Evolutionary conservation across 805 yeast genomes (phyloP).

Genomic region (Candida montana): DNA sequence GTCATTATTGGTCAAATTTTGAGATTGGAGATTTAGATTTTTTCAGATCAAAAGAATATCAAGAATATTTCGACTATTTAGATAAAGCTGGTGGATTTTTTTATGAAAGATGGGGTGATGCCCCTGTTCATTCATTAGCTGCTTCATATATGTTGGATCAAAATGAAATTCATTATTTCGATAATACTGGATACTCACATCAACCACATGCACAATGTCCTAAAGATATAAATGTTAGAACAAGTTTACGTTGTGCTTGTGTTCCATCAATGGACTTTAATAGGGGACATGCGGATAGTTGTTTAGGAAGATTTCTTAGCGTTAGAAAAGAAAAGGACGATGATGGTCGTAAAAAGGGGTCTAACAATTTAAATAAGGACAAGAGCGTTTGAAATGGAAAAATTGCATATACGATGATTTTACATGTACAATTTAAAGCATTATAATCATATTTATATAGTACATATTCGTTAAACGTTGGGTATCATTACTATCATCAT

Average conservation of each 20-base stretch:
- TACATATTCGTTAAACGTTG: not conserved
- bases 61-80: conserved; percentile 53
- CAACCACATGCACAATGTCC: conserved; percentile 56
- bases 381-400: too few relatives aligned
- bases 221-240: conserved; percentile 37
- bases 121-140: conserved; percentile 82
- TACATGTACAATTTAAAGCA: too few relatives aligned
- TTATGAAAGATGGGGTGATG: conserved; percentile 93
- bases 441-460: too few relatives aligned
- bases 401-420: too few relatives aligned
- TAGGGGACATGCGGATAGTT: conserved; percentile 23
- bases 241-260: conserved; percentile 47
- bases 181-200: conserved; percentile 72
- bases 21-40: conserved; percentile 70
- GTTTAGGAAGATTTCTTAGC: conserved; percentile 20
- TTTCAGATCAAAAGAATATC: conserved; percentile 54
- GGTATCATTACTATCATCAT: not conserved
- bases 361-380: not conserved
- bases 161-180: conserved; percentile 61
- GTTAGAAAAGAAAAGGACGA: conserved; percentile 7
- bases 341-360: not conserved
- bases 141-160: conserved; percentile 54
- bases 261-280: conserved; percentile 28
- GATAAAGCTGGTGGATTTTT: conserved; percentile 74
- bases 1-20: conserved; percentile 83